Evolutionary conservation across 2,329 filamentous ascomycete species (phyloP).

Genomic region (Verticillium longisporum): DNA sequence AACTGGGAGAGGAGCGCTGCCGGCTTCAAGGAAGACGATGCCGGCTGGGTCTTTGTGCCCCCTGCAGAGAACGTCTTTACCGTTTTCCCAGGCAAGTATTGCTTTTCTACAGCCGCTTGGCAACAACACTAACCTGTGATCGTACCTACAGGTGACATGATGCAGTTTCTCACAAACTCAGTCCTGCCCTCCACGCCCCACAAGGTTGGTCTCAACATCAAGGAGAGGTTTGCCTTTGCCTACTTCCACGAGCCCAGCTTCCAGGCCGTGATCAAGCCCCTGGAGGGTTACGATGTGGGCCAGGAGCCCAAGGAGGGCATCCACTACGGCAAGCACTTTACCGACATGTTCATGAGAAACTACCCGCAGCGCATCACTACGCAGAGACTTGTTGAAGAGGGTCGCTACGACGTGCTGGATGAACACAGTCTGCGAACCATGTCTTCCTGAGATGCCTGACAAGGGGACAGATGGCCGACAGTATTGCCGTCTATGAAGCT

Average conservation of each 20-base stretch:
- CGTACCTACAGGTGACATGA: conserved; percentile 34
- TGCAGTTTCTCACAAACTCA: conserved; percentile 42
- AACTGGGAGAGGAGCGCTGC: conserved; percentile 40
- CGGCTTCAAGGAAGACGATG: conserved; percentile 34
- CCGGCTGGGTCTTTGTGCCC: conserved; percentile 40
- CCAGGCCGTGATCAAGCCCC: conserved; percentile 32
- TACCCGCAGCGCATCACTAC: conserved; percentile 40
- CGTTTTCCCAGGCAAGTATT: conserved; percentile 35
- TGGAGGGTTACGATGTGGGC: conserved; percentile 27
- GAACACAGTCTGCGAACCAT: conserved; percentile 19
- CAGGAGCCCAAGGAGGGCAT: conserved; percentile 28
- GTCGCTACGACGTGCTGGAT: conserved; percentile 18
- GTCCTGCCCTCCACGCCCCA: conserved; percentile 39
- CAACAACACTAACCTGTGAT: neutral
- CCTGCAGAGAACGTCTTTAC: conserved; percentile 36
- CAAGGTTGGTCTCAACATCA: conserved; percentile 42
- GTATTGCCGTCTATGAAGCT: no score
- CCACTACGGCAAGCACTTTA: conserved; percentile 46
- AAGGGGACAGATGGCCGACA: no score
- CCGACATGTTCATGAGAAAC: conserved; percentile 43
- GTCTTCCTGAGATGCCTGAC: neutral
- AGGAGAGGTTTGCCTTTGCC: conserved; percentile 39
- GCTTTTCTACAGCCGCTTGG: neutral
- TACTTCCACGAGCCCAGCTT: conserved; percentile 48
- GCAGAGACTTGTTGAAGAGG: conserved; percentile 24